A percentile compares a stretch with the other conserved stretches of the same genome.
Conservation (phyloP, 768 basidiomycete genomes). For the Trametes villosa region DNA sequence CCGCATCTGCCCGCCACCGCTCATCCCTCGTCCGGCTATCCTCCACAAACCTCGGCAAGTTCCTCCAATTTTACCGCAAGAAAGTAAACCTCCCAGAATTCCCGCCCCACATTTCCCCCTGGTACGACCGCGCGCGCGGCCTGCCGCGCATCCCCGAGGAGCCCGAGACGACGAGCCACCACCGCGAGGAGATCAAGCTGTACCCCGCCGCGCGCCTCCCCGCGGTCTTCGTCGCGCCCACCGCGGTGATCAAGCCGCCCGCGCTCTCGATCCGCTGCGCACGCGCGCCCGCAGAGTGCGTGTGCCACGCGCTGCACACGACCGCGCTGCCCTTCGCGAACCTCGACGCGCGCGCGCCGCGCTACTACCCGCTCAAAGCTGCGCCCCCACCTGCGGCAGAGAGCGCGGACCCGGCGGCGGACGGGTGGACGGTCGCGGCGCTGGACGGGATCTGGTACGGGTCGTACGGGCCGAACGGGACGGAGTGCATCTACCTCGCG, state of each 20-base stretch:
- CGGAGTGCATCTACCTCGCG: conserved; percentile 19
- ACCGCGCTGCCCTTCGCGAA: conserved; percentile 9
- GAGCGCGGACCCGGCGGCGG: neutral
- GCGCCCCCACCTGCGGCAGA: conserved; percentile 2
- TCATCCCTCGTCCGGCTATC: conserved; percentile 5
- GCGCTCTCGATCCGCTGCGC: conserved; percentile 20
- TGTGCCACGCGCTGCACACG: conserved; percentile 3
- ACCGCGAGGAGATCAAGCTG: conserved; percentile 15
- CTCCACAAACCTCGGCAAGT: conserved; percentile 1
- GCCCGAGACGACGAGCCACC: conserved; percentile 6
- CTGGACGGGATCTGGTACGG: conserved; percentile 27
- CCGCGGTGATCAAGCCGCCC: conserved; percentile 12
- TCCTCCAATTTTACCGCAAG: conserved; percentile 20
- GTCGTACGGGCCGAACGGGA: conserved; percentile 19
- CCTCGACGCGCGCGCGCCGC: conserved; percentile 16
- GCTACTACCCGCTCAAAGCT: conserved; percentile 25
- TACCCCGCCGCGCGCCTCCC: conserved; percentile 27
- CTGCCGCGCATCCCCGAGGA: conserved; percentile 15
- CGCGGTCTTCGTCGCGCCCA: conserved; percentile 13
- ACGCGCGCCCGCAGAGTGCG: neutral
- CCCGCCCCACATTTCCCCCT: conserved; percentile 9
- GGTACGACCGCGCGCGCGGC: conserved; percentile 16
- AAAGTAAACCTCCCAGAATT: conserved; percentile 23
- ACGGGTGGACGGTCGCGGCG: conserved; percentile 4
- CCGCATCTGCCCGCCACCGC: neutral